Base-by-base conservation (phyloP, 164 flowering plant species). In the Nymphaea colorata region DNA sequence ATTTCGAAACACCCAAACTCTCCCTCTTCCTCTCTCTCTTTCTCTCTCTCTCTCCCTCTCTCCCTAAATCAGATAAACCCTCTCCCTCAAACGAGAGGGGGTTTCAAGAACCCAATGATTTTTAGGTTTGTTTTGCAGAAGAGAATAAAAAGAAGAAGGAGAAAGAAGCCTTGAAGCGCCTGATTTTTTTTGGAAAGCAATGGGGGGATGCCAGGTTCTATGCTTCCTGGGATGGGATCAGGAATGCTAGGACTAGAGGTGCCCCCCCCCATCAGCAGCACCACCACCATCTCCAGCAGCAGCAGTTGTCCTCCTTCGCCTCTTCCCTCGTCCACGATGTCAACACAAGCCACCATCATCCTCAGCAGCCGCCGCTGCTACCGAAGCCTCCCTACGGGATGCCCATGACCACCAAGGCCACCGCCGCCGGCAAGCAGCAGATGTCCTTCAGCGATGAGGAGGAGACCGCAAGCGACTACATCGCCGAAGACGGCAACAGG, bases 201-300 rank as follows among this genome's bases (percentile, higher is more conserved):
- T 25, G 36, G 36, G 36, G 36, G 36, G 36, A 25, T 25, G 36
- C 36, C 36, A 25, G 36, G 36, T 25, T 25, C 36, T 25, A 25
- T 51, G 57, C 57, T 51, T 51, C 57, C 57, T 41, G 57, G 57
- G 3, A 59, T 73, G 73, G 15, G 65, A 41, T 65, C 77, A 18
- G 77, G 79, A 65, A 73, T 76, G 69, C 51, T 79, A 17, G 79
- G 77, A 5, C 61, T 76, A 36, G 79, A 79, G 41, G 71, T 79
- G 71, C 71, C 76, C 69, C 64, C 2, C 12, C 57, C 14, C 57
- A 51, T 15, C 72, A 64, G 14, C 68, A 61, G 6, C 79, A 70
- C 15, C 73, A 68, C 12, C 69, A 66, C 10, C 71, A 44, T 45
- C 68, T 61, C 42, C 78, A 72, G 44, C 47, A 64, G 2, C 74